phyloP scores from a whole-genome alignment of 352 stramenopile species.

The Phytophthora pseudosyringae region DNA sequence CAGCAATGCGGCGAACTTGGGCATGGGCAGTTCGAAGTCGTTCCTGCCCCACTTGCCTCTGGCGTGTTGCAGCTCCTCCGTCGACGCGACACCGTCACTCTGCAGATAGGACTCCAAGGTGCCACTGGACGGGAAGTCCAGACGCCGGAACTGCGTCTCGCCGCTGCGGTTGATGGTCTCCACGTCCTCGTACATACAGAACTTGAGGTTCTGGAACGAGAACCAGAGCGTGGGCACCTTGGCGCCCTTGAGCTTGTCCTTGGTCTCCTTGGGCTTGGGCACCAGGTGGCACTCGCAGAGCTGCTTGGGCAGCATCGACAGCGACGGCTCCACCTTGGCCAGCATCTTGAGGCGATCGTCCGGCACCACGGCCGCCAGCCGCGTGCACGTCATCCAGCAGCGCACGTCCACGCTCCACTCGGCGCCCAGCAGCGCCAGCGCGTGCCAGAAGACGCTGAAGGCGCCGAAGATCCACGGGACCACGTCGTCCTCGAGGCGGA shows the following conservation, averaged over 20 bases:
- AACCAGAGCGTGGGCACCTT: slow-evolving; percentile 68
- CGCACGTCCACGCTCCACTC: slow-evolving; percentile 70
- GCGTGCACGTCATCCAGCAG: slow-evolving; percentile 62
- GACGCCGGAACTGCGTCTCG: slow-evolving; percentile 72
- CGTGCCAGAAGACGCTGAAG: slow-evolving; percentile 52
- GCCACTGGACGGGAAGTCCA: slow-evolving; percentile 66
- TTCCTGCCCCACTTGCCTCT: slow-evolving; percentile 87
- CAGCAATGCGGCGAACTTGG: slow-evolving; percentile 95
- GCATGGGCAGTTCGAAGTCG: slow-evolving; percentile 94
- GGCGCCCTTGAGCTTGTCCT: slow-evolving; percentile 16
- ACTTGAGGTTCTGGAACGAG: slow-evolving; percentile 81
- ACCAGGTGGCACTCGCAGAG: slow-evolving; percentile 52
- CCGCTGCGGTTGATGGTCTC: slow-evolving; percentile 48
- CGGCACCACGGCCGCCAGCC: slow-evolving; percentile 54
- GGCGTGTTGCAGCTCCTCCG: slow-evolving; percentile 45
- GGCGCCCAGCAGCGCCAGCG: slow-evolving; percentile 52
- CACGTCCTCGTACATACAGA: slow-evolving; percentile 70
- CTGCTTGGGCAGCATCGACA: slow-evolving; percentile 55
- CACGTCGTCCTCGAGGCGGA: slow-evolving; percentile 51
- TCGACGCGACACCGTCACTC: slow-evolving; percentile 48
- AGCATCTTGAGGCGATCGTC: slow-evolving; percentile 63
- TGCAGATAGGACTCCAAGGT: slow-evolving; percentile 69
- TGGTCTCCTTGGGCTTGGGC: slow-evolving; percentile 14
- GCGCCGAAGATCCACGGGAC: slow-evolving; percentile 54
- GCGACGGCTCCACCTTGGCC: slow-evolving; percentile 65